These are phyloP conservation scores for Paulownia fortunei DNA, from an alignment of 257 asterid species.

Conservation along the genomic window DNA sequence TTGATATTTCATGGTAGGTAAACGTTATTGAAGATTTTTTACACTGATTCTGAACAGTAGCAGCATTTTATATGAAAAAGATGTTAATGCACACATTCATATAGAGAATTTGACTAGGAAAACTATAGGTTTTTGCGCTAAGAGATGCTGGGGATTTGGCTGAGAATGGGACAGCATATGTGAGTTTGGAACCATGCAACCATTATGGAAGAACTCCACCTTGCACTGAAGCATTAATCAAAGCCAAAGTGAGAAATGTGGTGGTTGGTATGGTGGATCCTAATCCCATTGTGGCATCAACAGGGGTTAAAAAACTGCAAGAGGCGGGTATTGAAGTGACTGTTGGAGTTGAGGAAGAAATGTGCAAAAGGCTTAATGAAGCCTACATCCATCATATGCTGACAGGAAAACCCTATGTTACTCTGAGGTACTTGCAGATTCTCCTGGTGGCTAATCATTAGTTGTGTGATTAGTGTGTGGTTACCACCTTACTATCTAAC, in stretches of 20 bases:
- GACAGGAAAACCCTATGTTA: conserved; percentile 75
- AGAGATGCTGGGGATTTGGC: conserved; percentile 90
- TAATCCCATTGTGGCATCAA: conserved; percentile 86
- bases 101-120: conserved; percentile 9
- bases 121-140: conserved; percentile 79
- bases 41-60: background rate
- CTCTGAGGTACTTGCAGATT: conserved; percentile 61
- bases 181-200: conserved; percentile 94
- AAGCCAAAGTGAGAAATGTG: conserved; percentile 76
- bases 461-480: background rate
- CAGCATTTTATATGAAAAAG: background rate
- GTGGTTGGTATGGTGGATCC: conserved; percentile 98
- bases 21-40: background rate
- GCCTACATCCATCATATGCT: conserved; percentile 83
- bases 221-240: conserved; percentile 88
- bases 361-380: conserved; percentile 81
- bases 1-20: background rate
- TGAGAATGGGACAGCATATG: conserved; percentile 84
- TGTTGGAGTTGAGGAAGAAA: conserved; percentile 82
- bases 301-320: conserved; percentile 68
- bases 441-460: background rate
- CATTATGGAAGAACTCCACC: conserved; percentile 98
- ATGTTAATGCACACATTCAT: conserved; percentile 10
- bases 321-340: conserved; percentile 83
- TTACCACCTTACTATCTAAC: background rate